Evolutionary conservation across 768 basidiomycete genomes (phyloP), one percentile per base, ranked within the genome.

Genomic region (Lactarius sp.): DNA sequence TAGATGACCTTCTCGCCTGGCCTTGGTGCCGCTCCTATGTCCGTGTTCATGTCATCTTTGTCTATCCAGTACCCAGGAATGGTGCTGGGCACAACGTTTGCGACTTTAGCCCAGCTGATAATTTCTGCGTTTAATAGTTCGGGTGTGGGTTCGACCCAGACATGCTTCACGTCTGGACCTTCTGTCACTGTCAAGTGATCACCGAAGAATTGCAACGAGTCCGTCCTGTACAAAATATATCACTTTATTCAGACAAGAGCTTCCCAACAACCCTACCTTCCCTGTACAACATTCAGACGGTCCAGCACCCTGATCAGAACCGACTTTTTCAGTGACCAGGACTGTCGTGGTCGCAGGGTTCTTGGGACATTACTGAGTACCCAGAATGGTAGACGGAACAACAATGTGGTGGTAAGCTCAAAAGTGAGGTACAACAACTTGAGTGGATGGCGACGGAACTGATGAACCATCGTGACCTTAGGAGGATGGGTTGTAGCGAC

Each of bases 1-100:
- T 82, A 82, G n/a, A 85, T 70, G 4, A 86, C 78, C 65, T 83
- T 84, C 71, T 85, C 83, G 22, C 80, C 82, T 0, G 77, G 75
- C 52, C 69, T 71, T 4, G 82, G 78, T 1, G 77, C 64, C 27
- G 75, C 72, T 42, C 76, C 78, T 52, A 59, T 20, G 20, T 34
- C 47, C 12, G 44, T 55, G 56, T 49, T 34, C 46, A 33, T 41
- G 10, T 39, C 46, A n/a, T 59, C 51, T n/a, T 60, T 66, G 37
- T 60, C 56, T 18, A 66, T 39, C 61, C 67, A 68, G 41, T 62
- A 68, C 27, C 61, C 65, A 14, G 67, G 65, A 46, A 68, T 66
- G 39, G 60, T 37, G 7, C 37, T 54, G 9, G 65, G 44, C 18
- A 27, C 46, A 18, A 68, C 67, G 18, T 57, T 36, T 18, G 49